Conservation (phyloP, 441 rosid genomes). For the Aquilaria agallochum region DNA sequence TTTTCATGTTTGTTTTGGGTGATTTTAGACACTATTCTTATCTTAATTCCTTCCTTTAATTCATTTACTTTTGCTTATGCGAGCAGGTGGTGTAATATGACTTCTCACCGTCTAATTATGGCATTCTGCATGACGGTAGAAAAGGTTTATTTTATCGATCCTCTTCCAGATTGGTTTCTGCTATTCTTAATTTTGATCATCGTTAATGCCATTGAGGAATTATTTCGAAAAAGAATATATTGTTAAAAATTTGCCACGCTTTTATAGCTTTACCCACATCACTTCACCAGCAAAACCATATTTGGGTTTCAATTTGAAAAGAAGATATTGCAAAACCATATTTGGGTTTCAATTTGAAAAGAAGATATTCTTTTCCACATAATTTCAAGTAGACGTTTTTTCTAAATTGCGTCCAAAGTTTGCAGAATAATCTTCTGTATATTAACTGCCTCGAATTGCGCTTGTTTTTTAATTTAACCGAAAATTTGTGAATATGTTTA, state of each 20-base stretch:
- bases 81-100: not conserved
- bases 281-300: too few relatives aligned
- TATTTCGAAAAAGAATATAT: not conserved
- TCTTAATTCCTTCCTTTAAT: too few relatives aligned
- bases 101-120: not conserved
- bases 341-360: not conserved
- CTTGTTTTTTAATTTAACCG: too few relatives aligned
- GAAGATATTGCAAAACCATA: not conserved
- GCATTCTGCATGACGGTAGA: not conserved
- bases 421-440: too few relatives aligned
- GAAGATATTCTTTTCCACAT: not conserved
- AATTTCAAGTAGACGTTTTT: too few relatives aligned
- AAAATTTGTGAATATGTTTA: too few relatives aligned
- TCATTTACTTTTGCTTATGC: not conserved
- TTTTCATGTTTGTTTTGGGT: too few relatives aligned
- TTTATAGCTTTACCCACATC: not conserved
- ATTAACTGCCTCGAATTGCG: too few relatives aligned
- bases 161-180: not conserved
- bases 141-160: not conserved
- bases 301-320: not conserved
- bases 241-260: conserved; percentile 9
- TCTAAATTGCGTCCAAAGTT: too few relatives aligned
- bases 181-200: too few relatives aligned
- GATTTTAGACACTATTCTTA: too few relatives aligned
- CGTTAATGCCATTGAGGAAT: too few relatives aligned